Percentiles rank a stretch among this genome's conserved stretches.
phyloP scores from a whole-genome alignment of 768 basidiomycete species.

The Xerocomus brunneocitrinus region DNA sequence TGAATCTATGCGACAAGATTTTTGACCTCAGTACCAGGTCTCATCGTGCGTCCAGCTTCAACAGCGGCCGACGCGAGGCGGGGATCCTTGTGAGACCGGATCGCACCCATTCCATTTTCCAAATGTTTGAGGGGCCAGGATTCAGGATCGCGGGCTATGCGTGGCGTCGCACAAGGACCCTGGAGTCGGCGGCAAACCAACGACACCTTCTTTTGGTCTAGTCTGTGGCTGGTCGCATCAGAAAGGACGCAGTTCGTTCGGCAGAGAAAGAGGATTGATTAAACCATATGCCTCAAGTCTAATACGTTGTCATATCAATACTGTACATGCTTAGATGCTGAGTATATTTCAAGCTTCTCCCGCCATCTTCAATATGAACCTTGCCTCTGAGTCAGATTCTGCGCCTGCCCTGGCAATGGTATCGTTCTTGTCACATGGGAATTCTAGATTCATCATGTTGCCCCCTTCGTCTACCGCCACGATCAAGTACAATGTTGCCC shows the following conservation, averaged over 20 bases:
- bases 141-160: no score
- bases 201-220: background rate
- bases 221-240: background rate
- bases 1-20: background rate
- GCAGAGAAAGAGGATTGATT: background rate
- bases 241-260: no score
- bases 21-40: background rate
- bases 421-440: constrained; percentile 27
- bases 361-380: constrained; percentile 21
- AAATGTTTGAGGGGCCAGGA: no score
- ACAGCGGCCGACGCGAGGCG: no score
- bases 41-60: no score
- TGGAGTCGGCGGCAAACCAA: no score
- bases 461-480: constrained; percentile 23
- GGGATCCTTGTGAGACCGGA: no score
- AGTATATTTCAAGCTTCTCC: constrained; percentile 16
- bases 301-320: no score
- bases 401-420: constrained; percentile 25
- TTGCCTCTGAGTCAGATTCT: constrained; percentile 19
- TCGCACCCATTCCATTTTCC: no score
- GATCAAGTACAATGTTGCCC: constrained; percentile 25
- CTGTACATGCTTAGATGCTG: no score
- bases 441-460: constrained; percentile 22
- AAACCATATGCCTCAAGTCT: background rate
- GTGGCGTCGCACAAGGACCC: no score